These are phyloP conservation scores for Neonectria magnoliae DNA, from an alignment of 2,329 filamentous ascomycete species.

Conservation along the genomic window DNA sequence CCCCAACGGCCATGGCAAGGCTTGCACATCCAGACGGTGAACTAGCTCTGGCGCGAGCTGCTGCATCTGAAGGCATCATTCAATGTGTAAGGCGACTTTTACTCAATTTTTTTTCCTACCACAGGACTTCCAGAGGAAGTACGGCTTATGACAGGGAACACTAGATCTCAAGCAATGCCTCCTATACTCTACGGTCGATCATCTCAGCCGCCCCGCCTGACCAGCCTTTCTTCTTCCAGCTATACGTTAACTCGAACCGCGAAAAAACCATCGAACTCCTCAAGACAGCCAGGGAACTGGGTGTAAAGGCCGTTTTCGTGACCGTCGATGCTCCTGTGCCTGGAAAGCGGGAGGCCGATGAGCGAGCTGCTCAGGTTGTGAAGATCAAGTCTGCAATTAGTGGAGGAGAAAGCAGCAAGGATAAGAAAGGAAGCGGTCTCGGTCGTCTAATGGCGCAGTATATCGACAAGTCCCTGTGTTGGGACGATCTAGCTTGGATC, in stretches of 20 bases:
- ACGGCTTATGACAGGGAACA: background rate
- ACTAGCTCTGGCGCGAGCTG: constrained; percentile 59
- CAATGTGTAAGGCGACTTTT: constrained; percentile 53
- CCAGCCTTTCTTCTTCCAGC: constrained; percentile 61
- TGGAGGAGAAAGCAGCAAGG: constrained; percentile 55
- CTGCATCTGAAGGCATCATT: constrained; percentile 57
- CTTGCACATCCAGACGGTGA: constrained; percentile 53
- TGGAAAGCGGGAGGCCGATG: constrained; percentile 65
- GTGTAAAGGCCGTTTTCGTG: constrained; percentile 60
- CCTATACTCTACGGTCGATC: constrained; percentile 58
- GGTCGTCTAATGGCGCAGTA: constrained; percentile 61
- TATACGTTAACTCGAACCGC: constrained; percentile 62
- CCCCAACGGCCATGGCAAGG: constrained; percentile 34
- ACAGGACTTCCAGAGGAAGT: background rate
- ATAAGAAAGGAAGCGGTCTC: constrained; percentile 62
- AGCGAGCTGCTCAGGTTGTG: constrained; percentile 58
- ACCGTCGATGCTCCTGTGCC: constrained; percentile 65
- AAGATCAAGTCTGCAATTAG: constrained; percentile 50
- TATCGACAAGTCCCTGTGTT: constrained; percentile 60
- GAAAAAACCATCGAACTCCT: constrained; percentile 57
- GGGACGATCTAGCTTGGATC: constrained; percentile 64
- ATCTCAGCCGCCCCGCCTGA: constrained; percentile 46
- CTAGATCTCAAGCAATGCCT: constrained; percentile 62
- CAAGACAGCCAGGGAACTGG: constrained; percentile 47
- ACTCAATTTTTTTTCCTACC: background rate